Percentiles rank a stretch among this genome's conserved stretches.
Conservation (phyloP, 805 yeast species). For the Tetrapisispora namnaoensis region DNA sequence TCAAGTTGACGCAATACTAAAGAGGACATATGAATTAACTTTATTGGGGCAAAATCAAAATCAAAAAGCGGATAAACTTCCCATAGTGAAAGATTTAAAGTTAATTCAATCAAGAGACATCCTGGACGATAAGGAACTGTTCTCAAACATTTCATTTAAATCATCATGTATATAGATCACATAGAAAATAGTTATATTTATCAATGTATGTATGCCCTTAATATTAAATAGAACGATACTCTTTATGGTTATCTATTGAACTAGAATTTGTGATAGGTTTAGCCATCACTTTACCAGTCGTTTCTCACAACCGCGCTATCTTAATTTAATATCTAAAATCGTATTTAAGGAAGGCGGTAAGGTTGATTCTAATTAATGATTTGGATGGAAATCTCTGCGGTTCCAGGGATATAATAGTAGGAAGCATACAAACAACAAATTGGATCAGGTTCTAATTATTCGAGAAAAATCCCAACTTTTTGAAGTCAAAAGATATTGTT, state of each 20-base stretch:
- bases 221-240: too few species aligned
- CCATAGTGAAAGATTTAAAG: slow-evolving; percentile 33
- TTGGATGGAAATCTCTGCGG: too few species aligned
- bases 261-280: not conserved
- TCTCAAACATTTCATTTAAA: not conserved
- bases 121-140: slow-evolving; percentile 6
- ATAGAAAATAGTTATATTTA: not conserved
- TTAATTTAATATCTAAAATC: not conserved
- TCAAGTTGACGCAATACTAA: slow-evolving; percentile 35
- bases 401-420: too few species aligned
- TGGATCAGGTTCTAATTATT: too few species aligned
- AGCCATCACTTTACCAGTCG: not conserved
- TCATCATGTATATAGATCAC: not conserved
- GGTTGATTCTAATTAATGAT: not conserved
- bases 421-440: too few species aligned
- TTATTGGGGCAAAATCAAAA: slow-evolving; percentile 9
- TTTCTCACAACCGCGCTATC: not conserved
- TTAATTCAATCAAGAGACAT: slow-evolving; percentile 35
- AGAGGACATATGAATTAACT: slow-evolving; percentile 28
- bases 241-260: too few species aligned
- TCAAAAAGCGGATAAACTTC: not conserved
- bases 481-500: too few species aligned
- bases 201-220: not conserved
- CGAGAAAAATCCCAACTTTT: too few species aligned
- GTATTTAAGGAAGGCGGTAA: not conserved